These are phyloP conservation scores for Neostapfia colusana DNA, from an alignment of 176 grass and related monocot species.

Conservation along the genomic window DNA sequence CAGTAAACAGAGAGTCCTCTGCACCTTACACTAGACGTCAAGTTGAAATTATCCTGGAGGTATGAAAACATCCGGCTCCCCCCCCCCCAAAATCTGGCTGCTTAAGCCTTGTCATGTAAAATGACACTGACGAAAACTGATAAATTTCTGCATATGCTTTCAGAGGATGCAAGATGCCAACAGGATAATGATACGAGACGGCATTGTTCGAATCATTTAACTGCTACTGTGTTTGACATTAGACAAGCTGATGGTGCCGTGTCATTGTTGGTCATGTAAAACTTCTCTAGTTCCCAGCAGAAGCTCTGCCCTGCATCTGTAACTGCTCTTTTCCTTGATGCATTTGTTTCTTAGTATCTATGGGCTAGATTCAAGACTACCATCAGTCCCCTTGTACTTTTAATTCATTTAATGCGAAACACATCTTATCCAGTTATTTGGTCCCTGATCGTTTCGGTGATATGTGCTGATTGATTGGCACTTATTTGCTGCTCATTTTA, in stretches of 20 bases:
- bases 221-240: background rate
- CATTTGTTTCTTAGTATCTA: conserved; percentile 30
- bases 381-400: background rate
- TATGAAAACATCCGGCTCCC: conserved; percentile 14
- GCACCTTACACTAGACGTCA: conserved; percentile 70
- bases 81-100: background rate
- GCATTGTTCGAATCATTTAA: conserved; percentile 82
- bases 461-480: background rate
- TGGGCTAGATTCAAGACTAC: conserved; percentile 2
- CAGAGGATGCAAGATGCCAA: conserved; percentile 95
- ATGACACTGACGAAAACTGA: background rate
- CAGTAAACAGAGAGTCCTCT: conserved; percentile 62
- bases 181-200: conserved; percentile 91
- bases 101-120: background rate
- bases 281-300: background rate
- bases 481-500: background rate
- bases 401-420: conserved; percentile 24
- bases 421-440: conserved; percentile 25
- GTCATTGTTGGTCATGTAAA: conserved; percentile 1
- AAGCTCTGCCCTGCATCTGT: background rate
- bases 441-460: background rate
- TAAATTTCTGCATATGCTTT: conserved; percentile 30
- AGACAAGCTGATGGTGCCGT: background rate
- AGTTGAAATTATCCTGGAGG: conserved; percentile 79
- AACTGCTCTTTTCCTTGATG: conserved; percentile 12